Evolutionary conservation across 148 eudicot species (phyloP).

Genomic region (Camellia japonica): DNA sequence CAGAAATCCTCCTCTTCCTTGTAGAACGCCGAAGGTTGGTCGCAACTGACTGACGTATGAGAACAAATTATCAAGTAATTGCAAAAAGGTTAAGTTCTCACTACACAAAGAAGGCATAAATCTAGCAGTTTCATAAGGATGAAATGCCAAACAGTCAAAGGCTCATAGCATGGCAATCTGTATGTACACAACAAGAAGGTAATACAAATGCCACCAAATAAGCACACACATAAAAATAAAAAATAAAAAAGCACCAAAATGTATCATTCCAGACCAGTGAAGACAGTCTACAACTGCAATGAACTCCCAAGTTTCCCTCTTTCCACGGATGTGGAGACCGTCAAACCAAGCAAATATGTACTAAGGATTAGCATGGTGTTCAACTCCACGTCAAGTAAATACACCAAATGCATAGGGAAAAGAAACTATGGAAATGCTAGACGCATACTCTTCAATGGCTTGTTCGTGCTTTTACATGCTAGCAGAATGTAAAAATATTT

Average conservation of each 20-base stretch:
- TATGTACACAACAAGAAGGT: background rate
- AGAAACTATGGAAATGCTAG: slow-evolving; percentile 6
- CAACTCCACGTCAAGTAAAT: background rate
- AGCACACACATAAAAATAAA: too few relatives aligned
- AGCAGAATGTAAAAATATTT: background rate
- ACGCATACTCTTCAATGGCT: background rate
- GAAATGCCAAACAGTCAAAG: background rate
- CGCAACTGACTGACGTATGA: slow-evolving; percentile 50
- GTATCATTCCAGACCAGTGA: background rate
- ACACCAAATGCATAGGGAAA: background rate
- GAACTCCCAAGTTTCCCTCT: background rate
- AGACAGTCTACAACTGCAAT: slow-evolving; percentile 3
- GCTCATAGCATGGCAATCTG: background rate
- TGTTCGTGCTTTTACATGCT: background rate
- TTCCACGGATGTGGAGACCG: background rate
- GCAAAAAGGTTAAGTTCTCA: background rate
- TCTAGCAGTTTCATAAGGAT: background rate
- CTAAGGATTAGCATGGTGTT: background rate
- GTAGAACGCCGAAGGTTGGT: slow-evolving; percentile 91
- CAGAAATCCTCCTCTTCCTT: slow-evolving; percentile 76
- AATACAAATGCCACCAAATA: background rate
- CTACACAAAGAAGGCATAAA: background rate
- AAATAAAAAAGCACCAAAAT: background rate
- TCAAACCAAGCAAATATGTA: background rate
- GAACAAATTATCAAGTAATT: background rate